Evolutionary conservation across 208 protist genomes (phyloP).

Genomic region (Porcisia hertigi): DNA sequence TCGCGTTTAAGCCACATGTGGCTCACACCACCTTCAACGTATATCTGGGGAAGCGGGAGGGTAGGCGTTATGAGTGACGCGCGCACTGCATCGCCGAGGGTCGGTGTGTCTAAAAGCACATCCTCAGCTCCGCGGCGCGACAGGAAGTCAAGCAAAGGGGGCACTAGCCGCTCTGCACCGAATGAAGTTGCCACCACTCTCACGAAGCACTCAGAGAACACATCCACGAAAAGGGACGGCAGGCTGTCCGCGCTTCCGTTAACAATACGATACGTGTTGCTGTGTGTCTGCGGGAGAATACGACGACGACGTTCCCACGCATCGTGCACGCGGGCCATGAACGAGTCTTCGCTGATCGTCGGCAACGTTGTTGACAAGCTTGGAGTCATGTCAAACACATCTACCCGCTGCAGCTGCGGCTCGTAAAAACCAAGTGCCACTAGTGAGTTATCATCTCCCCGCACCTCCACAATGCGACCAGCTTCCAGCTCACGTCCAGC

Average conservation of each 20-base stretch:
- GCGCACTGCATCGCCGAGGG: constrained; percentile 50
- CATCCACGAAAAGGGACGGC: constrained; percentile 79
- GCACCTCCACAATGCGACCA: constrained; percentile 73
- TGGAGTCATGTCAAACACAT: constrained; percentile 76
- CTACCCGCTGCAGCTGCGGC: constrained; percentile 54
- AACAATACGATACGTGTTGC: constrained; percentile 75
- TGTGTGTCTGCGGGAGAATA: constrained; percentile 49
- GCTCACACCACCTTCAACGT: constrained; percentile 74
- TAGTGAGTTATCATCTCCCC: constrained; percentile 52
- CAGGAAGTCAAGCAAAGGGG: constrained; percentile 70
- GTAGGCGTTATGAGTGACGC: constrained; percentile 52
- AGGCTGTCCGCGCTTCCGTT: constrained; percentile 81
- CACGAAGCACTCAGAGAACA: constrained; percentile 78
- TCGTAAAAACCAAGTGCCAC: constrained; percentile 85
- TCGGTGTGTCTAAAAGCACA: constrained; percentile 74
- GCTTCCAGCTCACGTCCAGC: constrained; percentile 51
- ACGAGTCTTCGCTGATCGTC: constrained; percentile 84
- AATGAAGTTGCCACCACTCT: constrained; percentile 70
- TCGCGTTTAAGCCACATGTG: constrained; percentile 62
- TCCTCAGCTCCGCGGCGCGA: constrained; percentile 65
- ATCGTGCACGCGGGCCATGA: constrained; percentile 56
- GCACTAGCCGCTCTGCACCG: constrained; percentile 78
- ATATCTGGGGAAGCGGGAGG: constrained; percentile 46
- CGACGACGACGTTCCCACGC: constrained; percentile 62
- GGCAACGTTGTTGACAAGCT: constrained; percentile 45